Base-by-base conservation (phyloP, 345 rosid genomes). In the Theobroma cacao region DNA sequence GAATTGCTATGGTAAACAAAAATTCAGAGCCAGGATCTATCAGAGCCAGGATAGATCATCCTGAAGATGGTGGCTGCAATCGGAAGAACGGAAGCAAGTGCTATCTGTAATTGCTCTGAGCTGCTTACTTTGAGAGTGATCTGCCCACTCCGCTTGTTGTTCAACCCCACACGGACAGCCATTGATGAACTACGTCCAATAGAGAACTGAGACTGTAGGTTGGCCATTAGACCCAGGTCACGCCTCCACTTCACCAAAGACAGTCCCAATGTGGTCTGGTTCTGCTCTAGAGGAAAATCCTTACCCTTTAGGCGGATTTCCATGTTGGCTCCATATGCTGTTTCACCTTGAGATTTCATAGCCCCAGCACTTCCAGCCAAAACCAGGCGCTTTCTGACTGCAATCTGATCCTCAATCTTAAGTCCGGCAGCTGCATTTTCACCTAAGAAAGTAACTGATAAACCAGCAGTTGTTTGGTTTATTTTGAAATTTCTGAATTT, bases 51-150 rank as follows among this genome's bases (percentile, higher is more conserved):
- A 58, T 10, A 83, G 60, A 82, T 30, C 20, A 53, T 78, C 78
- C 80, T 64, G 14, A 80, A 61, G 52, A 83, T 40, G 61, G 85
- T 84, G 33, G 75, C 38, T 5, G 79, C 82, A 26, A 87, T 55
- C 8, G 91, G 91, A 62, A 87, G 40, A 52, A 85, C 36, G 36
- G 82, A 80, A 18, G 82, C 15, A 28, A 85, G 81, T 5, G 82
- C 86, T 33, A 82, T 41, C 33, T 84, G 87, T 4, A 81, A 78
- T 30, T 81, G 80, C 7, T 89, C 83, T 1, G 86, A 82, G 81
- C 87, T 82, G 86, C 82, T 87, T 41, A 79, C 72, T 79, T 85
- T 87, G 74, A 89, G 36, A 18, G 64, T 77, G 66, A 89, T 77
- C 68, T 87, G 84, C 73, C 89, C 89, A 2, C 79, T 84, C 52